These are phyloP conservation scores for Lolium multiflorum DNA, from an alignment of 176 grass and related monocot species.

Conservation along the genomic window DNA sequence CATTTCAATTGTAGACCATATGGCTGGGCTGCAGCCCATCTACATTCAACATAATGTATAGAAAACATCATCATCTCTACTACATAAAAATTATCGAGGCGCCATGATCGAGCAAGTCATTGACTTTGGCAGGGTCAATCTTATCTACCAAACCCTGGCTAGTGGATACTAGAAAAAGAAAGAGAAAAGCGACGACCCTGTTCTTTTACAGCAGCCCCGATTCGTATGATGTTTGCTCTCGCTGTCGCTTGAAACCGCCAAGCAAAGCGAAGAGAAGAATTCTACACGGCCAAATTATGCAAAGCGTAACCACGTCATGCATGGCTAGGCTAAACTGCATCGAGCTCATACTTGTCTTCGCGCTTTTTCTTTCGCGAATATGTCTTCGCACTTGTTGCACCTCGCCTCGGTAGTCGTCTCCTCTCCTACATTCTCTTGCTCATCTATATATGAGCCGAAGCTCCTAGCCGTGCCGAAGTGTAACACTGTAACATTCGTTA, in stretches of 20 bases:
- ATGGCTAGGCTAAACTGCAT: background rate
- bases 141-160: background rate
- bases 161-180: background rate
- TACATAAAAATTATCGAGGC: background rate
- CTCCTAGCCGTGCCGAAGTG: background rate
- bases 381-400: background rate
- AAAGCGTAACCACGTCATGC: background rate
- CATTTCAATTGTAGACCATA: no score
- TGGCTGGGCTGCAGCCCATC: no score
- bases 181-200: no score
- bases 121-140: constrained; percentile 40
- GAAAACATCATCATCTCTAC: no score
- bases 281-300: background rate
- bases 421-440: background rate
- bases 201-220: background rate
- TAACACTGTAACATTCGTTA: background rate
- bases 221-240: background rate
- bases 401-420: background rate
- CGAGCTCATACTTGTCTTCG: constrained; percentile 31
- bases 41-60: no score
- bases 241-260: constrained; percentile 6
- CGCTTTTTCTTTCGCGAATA: background rate
- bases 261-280: constrained; percentile 4
- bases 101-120: background rate
- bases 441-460: background rate